Conservation (phyloP, 108 stramenopile species). For the Nannochloropsis salina region DNA sequence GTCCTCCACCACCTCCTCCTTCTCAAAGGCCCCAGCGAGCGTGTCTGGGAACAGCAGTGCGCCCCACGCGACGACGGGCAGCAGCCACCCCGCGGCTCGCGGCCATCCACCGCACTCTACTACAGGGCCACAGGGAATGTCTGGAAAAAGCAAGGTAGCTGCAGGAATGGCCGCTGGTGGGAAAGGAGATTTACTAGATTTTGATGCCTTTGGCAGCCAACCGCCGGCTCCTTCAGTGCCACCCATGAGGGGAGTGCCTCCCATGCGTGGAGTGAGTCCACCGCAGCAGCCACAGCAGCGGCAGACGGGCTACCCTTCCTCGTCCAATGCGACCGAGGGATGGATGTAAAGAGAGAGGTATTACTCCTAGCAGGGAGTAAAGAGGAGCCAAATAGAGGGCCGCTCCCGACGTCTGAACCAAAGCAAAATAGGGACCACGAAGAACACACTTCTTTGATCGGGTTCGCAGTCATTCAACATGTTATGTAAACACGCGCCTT, state of each 20-base stretch:
- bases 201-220: slow-evolving; percentile 17
- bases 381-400: too few relatives aligned
- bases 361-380: neutral
- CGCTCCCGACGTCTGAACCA: too few relatives aligned
- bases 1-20: neutral
- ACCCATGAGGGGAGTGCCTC: neutral
- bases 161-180: neutral
- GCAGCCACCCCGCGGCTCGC: neutral
- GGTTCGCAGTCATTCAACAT: too few relatives aligned
- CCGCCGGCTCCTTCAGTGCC: neutral
- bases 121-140: neutral
- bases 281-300: neutral
- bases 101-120: too few relatives aligned
- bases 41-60: neutral
- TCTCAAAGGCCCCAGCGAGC: neutral
- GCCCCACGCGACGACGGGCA: neutral
- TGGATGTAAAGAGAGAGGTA: neutral
- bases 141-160: neutral
- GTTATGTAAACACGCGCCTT: too few relatives aligned
- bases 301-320: slow-evolving; percentile 1
- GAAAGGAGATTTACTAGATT: neutral
- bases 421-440: too few relatives aligned
- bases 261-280: neutral
- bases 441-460: too few relatives aligned
- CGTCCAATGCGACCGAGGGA: neutral